Conservation (phyloP, 2,329 filamentous ascomycete genomes). For the Cercospora zeina region DNA sequence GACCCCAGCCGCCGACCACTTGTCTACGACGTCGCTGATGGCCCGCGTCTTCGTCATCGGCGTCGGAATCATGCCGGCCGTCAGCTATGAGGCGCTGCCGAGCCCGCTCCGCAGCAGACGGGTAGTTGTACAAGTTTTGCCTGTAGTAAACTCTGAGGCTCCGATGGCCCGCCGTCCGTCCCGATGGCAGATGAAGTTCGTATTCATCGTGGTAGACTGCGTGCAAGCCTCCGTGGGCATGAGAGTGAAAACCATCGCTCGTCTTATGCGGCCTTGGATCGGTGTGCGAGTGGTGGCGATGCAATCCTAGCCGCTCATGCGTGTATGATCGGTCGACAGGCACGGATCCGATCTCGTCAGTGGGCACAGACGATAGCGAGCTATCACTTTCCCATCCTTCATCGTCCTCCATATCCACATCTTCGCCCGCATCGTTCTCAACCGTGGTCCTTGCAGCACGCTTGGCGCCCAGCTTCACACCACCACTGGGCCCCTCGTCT, state of each 20-base stretch:
- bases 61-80: slow-evolving; percentile 49
- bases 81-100: slow-evolving; percentile 63
- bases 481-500: slow-evolving; percentile 51
- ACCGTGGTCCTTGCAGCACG: slow-evolving; percentile 52
- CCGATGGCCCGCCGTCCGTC: slow-evolving; percentile 84
- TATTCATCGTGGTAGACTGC: slow-evolving; percentile 89
- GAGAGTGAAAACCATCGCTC: slow-evolving; percentile 76
- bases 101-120: slow-evolving; percentile 72
- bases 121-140: slow-evolving; percentile 86
- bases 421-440: slow-evolving; percentile 53
- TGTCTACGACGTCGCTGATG: slow-evolving; percentile 42
- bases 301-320: slow-evolving; percentile 69
- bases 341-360: slow-evolving; percentile 76
- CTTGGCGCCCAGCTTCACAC: slow-evolving; percentile 69
- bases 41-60: slow-evolving; percentile 49
- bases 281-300: slow-evolving; percentile 70
- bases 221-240: slow-evolving; percentile 70
- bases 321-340: slow-evolving; percentile 73
- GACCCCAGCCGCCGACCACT: slow-evolving; percentile 66
- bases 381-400: slow-evolving; percentile 97
- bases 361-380: slow-evolving; percentile 77
- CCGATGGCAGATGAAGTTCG: slow-evolving; percentile 88
- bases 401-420: slow-evolving; percentile 59
- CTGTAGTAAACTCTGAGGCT: slow-evolving; percentile 85
- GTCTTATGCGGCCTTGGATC: slow-evolving; percentile 73